Evolutionary conservation across 1,139 yeast species (phyloP).

Genomic region (Hanseniaspora sp.): DNA sequence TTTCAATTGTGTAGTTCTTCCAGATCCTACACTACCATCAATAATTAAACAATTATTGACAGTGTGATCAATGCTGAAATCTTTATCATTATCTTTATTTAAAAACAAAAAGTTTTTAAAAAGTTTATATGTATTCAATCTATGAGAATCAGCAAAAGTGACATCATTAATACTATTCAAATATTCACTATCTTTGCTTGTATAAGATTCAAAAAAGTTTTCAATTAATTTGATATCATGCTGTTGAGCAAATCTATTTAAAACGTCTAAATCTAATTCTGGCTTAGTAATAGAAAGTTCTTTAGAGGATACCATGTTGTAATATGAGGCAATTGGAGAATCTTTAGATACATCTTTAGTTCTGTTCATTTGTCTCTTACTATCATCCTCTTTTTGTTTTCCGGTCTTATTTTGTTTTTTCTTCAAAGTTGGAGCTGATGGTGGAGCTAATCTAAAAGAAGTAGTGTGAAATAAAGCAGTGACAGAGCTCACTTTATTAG

Average conservation of each 20-base stretch:
- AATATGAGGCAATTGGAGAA: constrained; percentile 12
- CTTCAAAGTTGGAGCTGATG: background rate
- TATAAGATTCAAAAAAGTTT: background rate
- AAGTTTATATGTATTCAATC: background rate
- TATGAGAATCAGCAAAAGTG: constrained; percentile 3
- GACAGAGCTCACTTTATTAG: background rate
- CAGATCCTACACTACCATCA: constrained; percentile 62
- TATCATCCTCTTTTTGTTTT: constrained; percentile 21
- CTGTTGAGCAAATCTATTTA: background rate
- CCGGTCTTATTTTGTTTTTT: constrained; percentile 5
- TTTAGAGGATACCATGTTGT: constrained; percentile 2
- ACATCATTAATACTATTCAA: background rate
- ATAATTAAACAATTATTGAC: constrained; percentile 8
- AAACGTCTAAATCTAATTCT: background rate
- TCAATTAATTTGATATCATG: background rate
- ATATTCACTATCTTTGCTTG: constrained; percentile 1
- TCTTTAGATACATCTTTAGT: constrained; percentile 17
- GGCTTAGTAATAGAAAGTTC: constrained; percentile 2
- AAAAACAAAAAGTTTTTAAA: constrained; percentile 8
- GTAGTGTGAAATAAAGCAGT: background rate
- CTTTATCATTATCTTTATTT: background rate
- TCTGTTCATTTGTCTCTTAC: constrained; percentile 19
- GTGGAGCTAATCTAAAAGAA: background rate
- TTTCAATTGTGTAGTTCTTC: constrained; percentile 57
- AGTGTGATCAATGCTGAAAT: background rate